Evolutionary conservation across 768 basidiomycete genomes (phyloP), one percentile per base, ranked within the genome.

Genomic region (Rickenella mellea): DNA sequence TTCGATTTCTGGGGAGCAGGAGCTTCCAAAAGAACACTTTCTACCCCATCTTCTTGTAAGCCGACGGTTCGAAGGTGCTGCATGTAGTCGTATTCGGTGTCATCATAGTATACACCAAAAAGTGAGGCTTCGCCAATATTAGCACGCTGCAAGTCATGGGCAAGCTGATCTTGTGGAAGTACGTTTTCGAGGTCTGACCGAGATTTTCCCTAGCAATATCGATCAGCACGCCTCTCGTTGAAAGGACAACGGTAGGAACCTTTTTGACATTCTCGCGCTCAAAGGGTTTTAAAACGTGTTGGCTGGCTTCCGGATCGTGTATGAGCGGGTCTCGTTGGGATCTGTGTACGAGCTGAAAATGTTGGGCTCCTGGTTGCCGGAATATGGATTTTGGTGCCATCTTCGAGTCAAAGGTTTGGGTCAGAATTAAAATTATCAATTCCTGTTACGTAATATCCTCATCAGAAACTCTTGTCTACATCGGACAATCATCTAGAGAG

Each of bases 51-150:
- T 56, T 88, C 86, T 44, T 81, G 74, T 10, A 74, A 54, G 3
- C 88, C 89, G 39, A 88, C 77, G 2, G 74, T 52, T 10, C 89
- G 82, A 32, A 99, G 75, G 63, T 99, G 96, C 59, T 93, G 84
- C 87, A 97, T 91, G 67, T 99, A 99, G 62, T 99, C 88, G 67
- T 99, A 99, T 45, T 91, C 76, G 5, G 88, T 83, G 56, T 99
- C 93, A 64, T 98, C 92, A 63, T 78, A 98, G 64, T 89, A 89
- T 55, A 99, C 65, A 3, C 92, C 96, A 59, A 97, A 93, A 7
- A 78, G 57, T 5, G 84, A 68, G 0, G 96, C 96, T 65, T 98
- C 88, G 43, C 94, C 96, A 39, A 83, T 69, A 47, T 82, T 83
- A 20, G 62, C 52, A 41, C 70, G 66, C 11, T 60, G 51, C 11